These are phyloP conservation scores for Aspergillus awamori DNA, from an alignment of 2,329 filamentous ascomycete genomes.

Conservation along the genomic window DNA sequence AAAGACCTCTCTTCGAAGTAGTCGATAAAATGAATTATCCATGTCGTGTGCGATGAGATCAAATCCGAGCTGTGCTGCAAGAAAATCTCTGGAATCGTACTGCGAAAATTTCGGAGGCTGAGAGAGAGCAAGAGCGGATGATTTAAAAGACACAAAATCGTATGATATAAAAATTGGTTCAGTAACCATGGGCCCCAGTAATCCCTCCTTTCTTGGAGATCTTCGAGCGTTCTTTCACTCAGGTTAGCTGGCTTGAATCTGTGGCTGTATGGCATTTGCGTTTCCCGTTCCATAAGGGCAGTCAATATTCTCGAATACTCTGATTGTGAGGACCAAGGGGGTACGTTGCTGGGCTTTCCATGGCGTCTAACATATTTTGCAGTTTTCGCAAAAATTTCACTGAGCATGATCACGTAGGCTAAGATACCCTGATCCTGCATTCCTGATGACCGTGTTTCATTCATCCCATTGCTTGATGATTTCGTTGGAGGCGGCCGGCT, in stretches of 20 bases:
- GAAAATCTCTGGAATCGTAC: slow-evolving; percentile 58
- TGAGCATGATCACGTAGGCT: slow-evolving; percentile 51
- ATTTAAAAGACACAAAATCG: slow-evolving; percentile 57
- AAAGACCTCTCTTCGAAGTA: slow-evolving; percentile 51
- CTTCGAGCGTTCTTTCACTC: slow-evolving; percentile 44
- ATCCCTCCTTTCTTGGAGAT: slow-evolving; percentile 50
- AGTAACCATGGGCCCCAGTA: slow-evolving; percentile 60
- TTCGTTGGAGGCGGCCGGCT: slow-evolving; percentile 28
- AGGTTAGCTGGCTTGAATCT: slow-evolving; percentile 56
- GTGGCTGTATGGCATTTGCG: slow-evolving; percentile 54
- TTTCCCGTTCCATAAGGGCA: slow-evolving; percentile 57
- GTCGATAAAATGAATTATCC: slow-evolving; percentile 58
- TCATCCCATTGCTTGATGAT: slow-evolving; percentile 24
- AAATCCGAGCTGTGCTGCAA: slow-evolving; percentile 58
- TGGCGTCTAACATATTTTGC: slow-evolving; percentile 52
- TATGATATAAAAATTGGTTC: slow-evolving; percentile 57
- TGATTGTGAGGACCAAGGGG: slow-evolving; percentile 55
- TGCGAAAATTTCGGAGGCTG: slow-evolving; percentile 56
- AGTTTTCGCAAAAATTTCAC: slow-evolving; percentile 53
- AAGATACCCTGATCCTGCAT: slow-evolving; percentile 48
- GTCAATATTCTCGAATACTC: slow-evolving; percentile 57
- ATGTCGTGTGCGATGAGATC: slow-evolving; percentile 55
- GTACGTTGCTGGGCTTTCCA: slow-evolving; percentile 48
- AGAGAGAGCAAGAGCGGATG: slow-evolving; percentile 58
- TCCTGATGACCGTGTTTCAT: slow-evolving; percentile 30